A percentile compares a stretch with the other conserved stretches of the same genome.
These are phyloP conservation scores for Pleurotus cornucopiae DNA, from an alignment of 768 basidiomycete species.

Conservation along the genomic window DNA sequence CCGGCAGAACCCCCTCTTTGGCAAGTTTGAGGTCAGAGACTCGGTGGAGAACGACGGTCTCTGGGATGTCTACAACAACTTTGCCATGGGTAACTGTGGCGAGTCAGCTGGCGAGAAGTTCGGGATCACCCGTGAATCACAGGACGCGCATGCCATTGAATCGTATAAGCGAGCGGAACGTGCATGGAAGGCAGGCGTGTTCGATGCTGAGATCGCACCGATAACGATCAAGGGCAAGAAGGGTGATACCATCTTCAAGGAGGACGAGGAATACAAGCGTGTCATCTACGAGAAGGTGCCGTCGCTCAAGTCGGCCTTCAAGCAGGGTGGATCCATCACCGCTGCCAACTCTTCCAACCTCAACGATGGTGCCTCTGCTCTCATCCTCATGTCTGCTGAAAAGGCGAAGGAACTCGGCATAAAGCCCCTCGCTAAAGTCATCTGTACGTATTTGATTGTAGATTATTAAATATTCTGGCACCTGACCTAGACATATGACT, in stretches of 20 bases:
- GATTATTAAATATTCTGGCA: too few relatives aligned
- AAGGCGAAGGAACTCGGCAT: constrained; percentile 89
- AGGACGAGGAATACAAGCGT: constrained; percentile 99
- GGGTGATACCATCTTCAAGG: constrained; percentile 81
- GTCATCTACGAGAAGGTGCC: constrained; percentile 94
- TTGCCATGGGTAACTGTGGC: constrained; percentile 97
- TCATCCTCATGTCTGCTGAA: constrained; percentile 91
- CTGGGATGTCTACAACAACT: constrained; percentile 96
- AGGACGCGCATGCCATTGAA: constrained; percentile 89
- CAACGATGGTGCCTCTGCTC: constrained; percentile 94
- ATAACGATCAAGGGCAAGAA: constrained; percentile 92
- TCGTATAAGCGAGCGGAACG: constrained; percentile 92
- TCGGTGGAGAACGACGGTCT: constrained; percentile 91
- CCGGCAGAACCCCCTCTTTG: constrained; percentile 78
- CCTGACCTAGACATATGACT: background rate
- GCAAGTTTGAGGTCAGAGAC: constrained; percentile 84
- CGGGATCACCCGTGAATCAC: constrained; percentile 78
- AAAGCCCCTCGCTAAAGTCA: constrained; percentile 88
- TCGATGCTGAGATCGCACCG: constrained; percentile 84
- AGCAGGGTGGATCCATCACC: constrained; percentile 85
- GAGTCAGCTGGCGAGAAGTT: constrained; percentile 82
- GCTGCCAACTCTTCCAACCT: constrained; percentile 94
- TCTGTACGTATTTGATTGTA: constrained; percentile 59
- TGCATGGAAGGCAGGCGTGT: constrained; percentile 85
- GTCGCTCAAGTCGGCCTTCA: constrained; percentile 84